A percentile compares a stretch with the other conserved stretches of the same genome.
These are phyloP conservation scores for Viola odorata DNA, from an alignment of 345 rosid species.

Conservation along the genomic window DNA sequence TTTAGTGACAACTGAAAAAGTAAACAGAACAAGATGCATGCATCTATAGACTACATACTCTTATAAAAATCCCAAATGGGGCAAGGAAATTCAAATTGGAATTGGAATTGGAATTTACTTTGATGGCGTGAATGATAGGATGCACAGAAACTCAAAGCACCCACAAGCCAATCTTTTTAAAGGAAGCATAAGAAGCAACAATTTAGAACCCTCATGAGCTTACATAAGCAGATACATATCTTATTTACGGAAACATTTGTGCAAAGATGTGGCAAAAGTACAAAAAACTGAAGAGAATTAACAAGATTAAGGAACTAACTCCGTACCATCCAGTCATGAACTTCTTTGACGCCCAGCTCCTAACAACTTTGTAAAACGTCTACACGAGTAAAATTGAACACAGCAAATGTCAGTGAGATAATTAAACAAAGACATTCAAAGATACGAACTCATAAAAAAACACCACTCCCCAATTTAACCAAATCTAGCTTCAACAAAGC, in stretches of 20 bases:
- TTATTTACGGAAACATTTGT: not conserved
- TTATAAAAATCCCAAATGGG: too few relatives aligned
- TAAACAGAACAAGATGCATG: too few relatives aligned
- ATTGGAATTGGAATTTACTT: too few relatives aligned
- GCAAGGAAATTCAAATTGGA: too few relatives aligned
- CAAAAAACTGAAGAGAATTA: slow-evolving; percentile 1
- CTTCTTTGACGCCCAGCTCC: slow-evolving; percentile 99
- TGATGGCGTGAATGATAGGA: too few relatives aligned
- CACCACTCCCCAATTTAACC: not conserved
- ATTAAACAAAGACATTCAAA: not conserved
- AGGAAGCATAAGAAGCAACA: too few relatives aligned
- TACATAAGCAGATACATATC: too few relatives aligned
- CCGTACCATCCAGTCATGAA: slow-evolving; percentile 97
- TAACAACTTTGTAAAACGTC: slow-evolving; percentile 81
- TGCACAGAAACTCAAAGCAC: too few relatives aligned
- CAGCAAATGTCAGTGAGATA: not conserved
- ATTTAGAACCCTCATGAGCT: too few relatives aligned
- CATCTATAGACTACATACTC: too few relatives aligned
- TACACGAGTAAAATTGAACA: slow-evolving; percentile 24
- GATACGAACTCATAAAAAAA: not conserved
- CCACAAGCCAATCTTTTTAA: too few relatives aligned
- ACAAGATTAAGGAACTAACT: slow-evolving; percentile 13
- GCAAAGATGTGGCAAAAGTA: not conserved
- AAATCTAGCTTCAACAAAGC: not conserved
- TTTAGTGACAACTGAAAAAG: too few relatives aligned